Conservation (phyloP, 139 green algal species). For the Closterium sp. region DNA sequence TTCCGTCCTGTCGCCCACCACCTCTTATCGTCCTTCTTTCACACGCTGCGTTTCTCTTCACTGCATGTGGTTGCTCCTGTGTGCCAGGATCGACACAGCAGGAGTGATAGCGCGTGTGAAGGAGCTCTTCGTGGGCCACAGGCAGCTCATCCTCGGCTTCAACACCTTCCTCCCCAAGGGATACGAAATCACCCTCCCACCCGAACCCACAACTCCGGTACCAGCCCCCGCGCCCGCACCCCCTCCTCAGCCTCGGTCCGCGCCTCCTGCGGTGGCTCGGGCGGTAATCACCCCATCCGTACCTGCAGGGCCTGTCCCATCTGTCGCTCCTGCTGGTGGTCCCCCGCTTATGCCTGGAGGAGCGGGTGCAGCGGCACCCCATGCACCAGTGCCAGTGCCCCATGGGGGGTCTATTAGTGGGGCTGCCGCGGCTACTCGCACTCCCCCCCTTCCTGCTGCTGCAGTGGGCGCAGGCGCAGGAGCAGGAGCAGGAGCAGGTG, state of each 20-base stretch:
- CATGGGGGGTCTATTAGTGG: not conserved
- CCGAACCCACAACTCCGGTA: not conserved
- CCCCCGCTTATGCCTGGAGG: not conserved
- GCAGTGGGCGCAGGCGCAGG: constrained; percentile 7
- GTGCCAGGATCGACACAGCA: constrained; percentile 87
- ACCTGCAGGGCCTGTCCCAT: not conserved
- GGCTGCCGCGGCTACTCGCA: not conserved
- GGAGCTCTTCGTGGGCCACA: constrained; percentile 88
- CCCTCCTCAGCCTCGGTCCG: not conserved
- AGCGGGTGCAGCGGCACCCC: not conserved
- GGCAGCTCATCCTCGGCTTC: constrained; percentile 96
- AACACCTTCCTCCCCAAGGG: constrained; percentile 95
- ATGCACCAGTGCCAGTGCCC: not conserved
- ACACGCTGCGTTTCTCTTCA: not conserved
- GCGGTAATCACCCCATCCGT: not conserved
- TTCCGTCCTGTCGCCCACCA: not conserved
- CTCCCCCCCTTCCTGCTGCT: not conserved
- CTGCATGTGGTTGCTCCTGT: not conserved
- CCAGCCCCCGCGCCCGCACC: not conserved
- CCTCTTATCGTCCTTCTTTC: not conserved
- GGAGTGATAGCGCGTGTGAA: constrained; percentile 96
- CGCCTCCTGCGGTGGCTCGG: not conserved
- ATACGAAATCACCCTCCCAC: constrained; percentile 49
- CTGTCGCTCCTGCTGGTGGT: not conserved
- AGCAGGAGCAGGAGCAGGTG: constrained; percentile 34